Evolutionary conservation across 495 filamentous ascomycete genomes (phyloP).

Genomic region (Neurospora hispaniola): DNA sequence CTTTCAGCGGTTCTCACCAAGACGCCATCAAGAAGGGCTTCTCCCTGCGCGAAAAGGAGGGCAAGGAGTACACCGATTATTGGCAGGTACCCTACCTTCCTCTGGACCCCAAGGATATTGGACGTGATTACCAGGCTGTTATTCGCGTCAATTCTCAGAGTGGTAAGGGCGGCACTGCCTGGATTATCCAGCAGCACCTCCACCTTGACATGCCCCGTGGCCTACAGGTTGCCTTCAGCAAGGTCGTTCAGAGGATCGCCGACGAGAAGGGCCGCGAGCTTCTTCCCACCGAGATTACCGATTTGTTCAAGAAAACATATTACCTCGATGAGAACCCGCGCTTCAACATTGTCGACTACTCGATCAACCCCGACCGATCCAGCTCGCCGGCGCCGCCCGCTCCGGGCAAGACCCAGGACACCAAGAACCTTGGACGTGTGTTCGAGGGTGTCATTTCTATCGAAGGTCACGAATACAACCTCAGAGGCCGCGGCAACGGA

Average conservation of each 20-base stretch:
- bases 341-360: conserved; percentile 86
- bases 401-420: conserved; percentile 59
- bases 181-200: conserved; percentile 80
- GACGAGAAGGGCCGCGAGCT: conserved; percentile 74
- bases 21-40: conserved; percentile 99
- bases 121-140: conserved; percentile 90
- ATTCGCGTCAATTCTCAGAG: conserved; percentile 96
- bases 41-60: conserved; percentile 51
- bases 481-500: conserved; percentile 77
- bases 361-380: conserved; percentile 77
- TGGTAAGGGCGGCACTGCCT: conserved; percentile 91
- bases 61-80: conserved; percentile 47
- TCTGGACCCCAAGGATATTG: conserved; percentile 86
- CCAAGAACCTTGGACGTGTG: conserved; percentile 64
- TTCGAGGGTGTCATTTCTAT: conserved; percentile 85
- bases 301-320: conserved; percentile 81
- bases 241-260: conserved; percentile 70
- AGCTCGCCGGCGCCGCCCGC: conserved; percentile 60
- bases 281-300: conserved; percentile 67
- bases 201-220: conserved; percentile 90
- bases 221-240: conserved; percentile 83
- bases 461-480: conserved; percentile 65
- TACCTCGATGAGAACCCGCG: conserved; percentile 71
- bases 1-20: conserved; percentile 88
- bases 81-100: conserved; percentile 82